Evolutionary conservation across 108 stramenopile species (phyloP).

Genomic region (Pelagomonas calceolata): DNA sequence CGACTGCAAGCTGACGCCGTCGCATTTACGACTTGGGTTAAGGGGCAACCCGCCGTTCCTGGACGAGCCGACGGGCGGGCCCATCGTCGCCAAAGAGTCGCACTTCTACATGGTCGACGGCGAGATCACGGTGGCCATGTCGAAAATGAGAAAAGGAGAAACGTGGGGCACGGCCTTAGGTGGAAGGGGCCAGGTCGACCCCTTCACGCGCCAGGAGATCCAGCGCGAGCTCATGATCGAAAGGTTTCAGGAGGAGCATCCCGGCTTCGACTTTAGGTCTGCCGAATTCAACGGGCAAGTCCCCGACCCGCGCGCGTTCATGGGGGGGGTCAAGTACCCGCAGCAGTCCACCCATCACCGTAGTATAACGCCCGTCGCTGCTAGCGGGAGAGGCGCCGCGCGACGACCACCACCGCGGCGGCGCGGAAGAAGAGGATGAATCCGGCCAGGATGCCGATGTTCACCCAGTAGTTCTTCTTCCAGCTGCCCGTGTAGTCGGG

Average conservation of each 20-base stretch:
- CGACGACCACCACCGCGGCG: too few species aligned
- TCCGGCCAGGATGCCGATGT: too few species aligned
- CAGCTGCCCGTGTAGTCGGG: too few species aligned
- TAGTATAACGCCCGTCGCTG: too few species aligned
- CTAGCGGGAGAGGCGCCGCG: too few species aligned
- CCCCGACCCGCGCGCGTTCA: slow-evolving; percentile 88
- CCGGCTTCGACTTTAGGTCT: slow-evolving; percentile 91
- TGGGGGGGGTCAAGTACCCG: slow-evolving; percentile 81
- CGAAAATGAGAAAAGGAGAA: slow-evolving; percentile 53
- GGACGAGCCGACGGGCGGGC: slow-evolving; percentile 65
- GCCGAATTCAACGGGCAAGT: slow-evolving; percentile 89
- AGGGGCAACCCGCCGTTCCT: slow-evolving; percentile 62
- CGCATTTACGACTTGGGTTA: slow-evolving; percentile 22
- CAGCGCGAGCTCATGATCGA: slow-evolving; percentile 81
- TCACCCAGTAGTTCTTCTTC: too few species aligned
- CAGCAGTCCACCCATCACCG: too few species aligned
- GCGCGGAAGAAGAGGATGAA: too few species aligned
- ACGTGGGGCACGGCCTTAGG: slow-evolving; percentile 37
- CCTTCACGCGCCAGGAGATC: slow-evolving; percentile 60
- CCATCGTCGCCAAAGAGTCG: slow-evolving; percentile 66
- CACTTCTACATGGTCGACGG: slow-evolving; percentile 59
- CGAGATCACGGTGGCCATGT: slow-evolving; percentile 53
- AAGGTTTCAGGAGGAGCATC: slow-evolving; percentile 83
- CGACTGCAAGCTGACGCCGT: slow-evolving; percentile 29
- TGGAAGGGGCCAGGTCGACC: slow-evolving; percentile 35